These are phyloP conservation scores for Sicyos edulis DNA, from an alignment of 306 rosid species.

Conservation along the genomic window DNA sequence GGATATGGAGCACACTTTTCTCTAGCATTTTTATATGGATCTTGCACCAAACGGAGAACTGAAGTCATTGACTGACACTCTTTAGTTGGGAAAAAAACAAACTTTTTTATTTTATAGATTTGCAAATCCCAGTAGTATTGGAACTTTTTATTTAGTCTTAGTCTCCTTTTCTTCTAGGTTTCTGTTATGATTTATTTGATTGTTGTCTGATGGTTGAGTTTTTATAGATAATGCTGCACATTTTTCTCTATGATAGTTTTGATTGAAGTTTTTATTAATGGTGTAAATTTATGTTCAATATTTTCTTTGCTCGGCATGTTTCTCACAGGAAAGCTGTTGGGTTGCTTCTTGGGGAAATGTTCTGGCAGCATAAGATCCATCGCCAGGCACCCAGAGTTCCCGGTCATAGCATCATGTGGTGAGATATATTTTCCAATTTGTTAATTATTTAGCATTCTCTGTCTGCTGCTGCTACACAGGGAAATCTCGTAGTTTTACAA, in stretches of 20 bases:
- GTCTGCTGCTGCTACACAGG: neutral
- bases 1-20: too few relatives aligned
- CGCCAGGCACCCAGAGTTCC: conserved; percentile 76
- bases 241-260: neutral
- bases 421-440: conserved; percentile 11
- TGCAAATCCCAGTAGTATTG: neutral
- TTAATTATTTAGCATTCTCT: neutral
- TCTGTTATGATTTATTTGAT: too few relatives aligned
- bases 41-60: too few relatives aligned
- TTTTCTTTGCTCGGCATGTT: neutral
- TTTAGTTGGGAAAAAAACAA: neutral
- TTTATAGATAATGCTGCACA: neutral
- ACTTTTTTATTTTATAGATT: neutral
- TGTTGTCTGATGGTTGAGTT: too few relatives aligned
- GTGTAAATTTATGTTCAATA: neutral
- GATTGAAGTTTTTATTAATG: neutral
- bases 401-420: conserved; percentile 91
- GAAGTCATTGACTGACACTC: too few relatives aligned
- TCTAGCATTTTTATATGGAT: too few relatives aligned
- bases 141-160: too few relatives aligned
- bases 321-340: conserved; percentile 66
- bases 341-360: conserved; percentile 81
- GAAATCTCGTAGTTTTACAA: neutral
- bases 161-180: too few relatives aligned
- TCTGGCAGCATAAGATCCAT: conserved; percentile 93